A percentile compares a stretch with the other conserved stretches of the same genome.
Evolutionary conservation across 192 early-diverging fungal genomes (phyloP).

Genomic region (Coemansia erecta): DNA sequence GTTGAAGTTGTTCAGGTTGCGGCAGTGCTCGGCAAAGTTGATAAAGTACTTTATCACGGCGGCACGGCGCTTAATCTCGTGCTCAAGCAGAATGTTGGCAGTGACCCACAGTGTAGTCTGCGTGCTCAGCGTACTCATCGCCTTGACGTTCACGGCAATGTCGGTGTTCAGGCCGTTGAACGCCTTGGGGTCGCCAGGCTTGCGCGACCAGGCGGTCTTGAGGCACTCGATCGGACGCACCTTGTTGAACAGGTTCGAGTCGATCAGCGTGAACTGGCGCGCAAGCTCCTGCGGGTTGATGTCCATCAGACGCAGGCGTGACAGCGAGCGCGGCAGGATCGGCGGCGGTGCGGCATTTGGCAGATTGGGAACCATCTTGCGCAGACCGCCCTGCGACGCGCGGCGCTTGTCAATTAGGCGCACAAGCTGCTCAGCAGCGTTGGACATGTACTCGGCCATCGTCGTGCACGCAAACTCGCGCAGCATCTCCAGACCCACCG

Average conservation of each 20-base stretch:
- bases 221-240: slow-evolving; percentile 89
- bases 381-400: slow-evolving; percentile 58
- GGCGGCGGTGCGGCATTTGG: slow-evolving; percentile 68
- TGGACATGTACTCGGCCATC: slow-evolving; percentile 71
- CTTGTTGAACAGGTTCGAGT: slow-evolving; percentile 75
- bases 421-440: slow-evolving; percentile 69
- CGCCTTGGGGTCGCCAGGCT: slow-evolving; percentile 58
- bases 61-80: slow-evolving; percentile 77
- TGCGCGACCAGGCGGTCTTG: slow-evolving; percentile 83
- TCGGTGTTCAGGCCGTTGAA: slow-evolving; percentile 53
- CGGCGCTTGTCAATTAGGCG: slow-evolving; percentile 77
- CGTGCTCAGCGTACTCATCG: slow-evolving; percentile 83
- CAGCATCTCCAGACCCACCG: slow-evolving; percentile 64
- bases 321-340: slow-evolving; percentile 77
- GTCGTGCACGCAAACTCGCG: slow-evolving; percentile 69
- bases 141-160: slow-evolving; percentile 80
- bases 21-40: slow-evolving; percentile 77
- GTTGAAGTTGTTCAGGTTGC: slow-evolving; percentile 90
- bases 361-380: slow-evolving; percentile 63
- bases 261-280: slow-evolving; percentile 93
- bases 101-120: slow-evolving; percentile 87
- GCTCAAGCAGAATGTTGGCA: slow-evolving; percentile 75
- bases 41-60: slow-evolving; percentile 82
- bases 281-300: slow-evolving; percentile 91
- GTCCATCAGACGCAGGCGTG: slow-evolving; percentile 79